A percentile compares a stretch with the other conserved stretches of the same genome.
These are phyloP conservation scores for Trypanosoma scelopori DNA, from an alignment of 208 protist species.

Conservation along the genomic window DNA sequence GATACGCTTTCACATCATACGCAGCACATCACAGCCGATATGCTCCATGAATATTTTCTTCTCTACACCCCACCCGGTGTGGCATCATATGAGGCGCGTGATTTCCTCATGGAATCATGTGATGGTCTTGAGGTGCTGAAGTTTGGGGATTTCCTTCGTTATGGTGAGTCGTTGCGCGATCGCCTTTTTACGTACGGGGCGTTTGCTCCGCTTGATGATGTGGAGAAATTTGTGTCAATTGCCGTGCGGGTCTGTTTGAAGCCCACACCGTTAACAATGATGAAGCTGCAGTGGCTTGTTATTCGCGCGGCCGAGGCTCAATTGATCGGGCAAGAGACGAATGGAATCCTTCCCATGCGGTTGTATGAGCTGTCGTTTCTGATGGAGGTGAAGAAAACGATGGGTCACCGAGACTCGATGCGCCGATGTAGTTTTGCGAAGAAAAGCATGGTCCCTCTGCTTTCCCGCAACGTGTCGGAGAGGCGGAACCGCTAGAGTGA, in stretches of 20 bases:
- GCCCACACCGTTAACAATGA: slow-evolving; percentile 15
- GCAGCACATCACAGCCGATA: slow-evolving; percentile 39
- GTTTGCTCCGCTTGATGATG: slow-evolving; percentile 43
- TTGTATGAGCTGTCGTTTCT: slow-evolving; percentile 77
- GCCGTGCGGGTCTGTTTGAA: slow-evolving; percentile 45
- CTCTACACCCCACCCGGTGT: slow-evolving; percentile 63
- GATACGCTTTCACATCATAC: slow-evolving; percentile 41
- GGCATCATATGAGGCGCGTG: slow-evolving; percentile 46
- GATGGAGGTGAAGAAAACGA: slow-evolving; percentile 17
- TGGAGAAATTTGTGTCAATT: slow-evolving; percentile 47
- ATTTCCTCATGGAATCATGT: slow-evolving; percentile 77
- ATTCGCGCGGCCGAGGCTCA: slow-evolving; percentile 39
- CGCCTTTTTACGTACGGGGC: slow-evolving; percentile 56
- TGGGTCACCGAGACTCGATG: neutral
- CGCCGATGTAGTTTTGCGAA: too few species aligned
- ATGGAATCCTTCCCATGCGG: slow-evolving; percentile 31
- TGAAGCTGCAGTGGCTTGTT: slow-evolving; percentile 32
- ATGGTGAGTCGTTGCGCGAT: slow-evolving; percentile 43
- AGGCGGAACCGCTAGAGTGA: too few species aligned
- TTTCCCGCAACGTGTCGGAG: neutral
- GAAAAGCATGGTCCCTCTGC: neutral
- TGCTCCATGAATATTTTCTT: slow-evolving; percentile 61
- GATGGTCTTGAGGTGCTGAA: slow-evolving; percentile 45
- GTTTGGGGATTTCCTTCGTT: slow-evolving; percentile 54
- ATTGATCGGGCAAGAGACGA: slow-evolving; percentile 9